A percentile compares a stretch with the other conserved stretches of the same genome.
Conservation (phyloP, 2,329 filamentous ascomycete genomes). For the Saccharata proteae region DNA sequence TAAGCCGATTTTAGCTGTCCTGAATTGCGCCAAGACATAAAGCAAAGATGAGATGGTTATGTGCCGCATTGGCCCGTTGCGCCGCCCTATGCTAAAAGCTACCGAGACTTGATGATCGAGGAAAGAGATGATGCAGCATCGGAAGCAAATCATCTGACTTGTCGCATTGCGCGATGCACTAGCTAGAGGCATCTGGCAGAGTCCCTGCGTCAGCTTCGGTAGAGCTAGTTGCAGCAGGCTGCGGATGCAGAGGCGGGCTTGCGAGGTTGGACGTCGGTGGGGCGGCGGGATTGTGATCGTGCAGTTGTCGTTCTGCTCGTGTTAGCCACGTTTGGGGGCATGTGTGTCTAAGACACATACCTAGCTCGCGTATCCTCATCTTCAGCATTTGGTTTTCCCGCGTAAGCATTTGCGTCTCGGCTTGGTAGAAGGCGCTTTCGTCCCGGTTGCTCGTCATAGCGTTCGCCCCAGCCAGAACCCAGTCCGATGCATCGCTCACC, state of each 20-base stretch:
- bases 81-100: too few relatives aligned
- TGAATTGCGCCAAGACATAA: too few relatives aligned
- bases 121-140: too few relatives aligned
- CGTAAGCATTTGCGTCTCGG: slow-evolving; percentile 65
- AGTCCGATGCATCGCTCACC: slow-evolving; percentile 50
- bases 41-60: too few relatives aligned
- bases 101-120: too few relatives aligned
- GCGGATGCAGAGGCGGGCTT: slow-evolving; percentile 11
- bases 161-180: too few relatives aligned
- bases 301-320: slow-evolving; percentile 22
- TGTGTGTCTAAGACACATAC: slow-evolving; percentile 30
- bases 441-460: slow-evolving; percentile 36
- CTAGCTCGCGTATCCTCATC: slow-evolving; percentile 59
- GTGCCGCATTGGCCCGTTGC: too few relatives aligned
- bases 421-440: slow-evolving; percentile 69
- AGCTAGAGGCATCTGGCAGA: too few relatives aligned
- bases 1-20: too few relatives aligned
- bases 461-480: slow-evolving; percentile 41
- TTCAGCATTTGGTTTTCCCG: slow-evolving; percentile 77
- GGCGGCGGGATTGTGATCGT: slow-evolving; percentile 19
- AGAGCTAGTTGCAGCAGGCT: too few relatives aligned
- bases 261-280: slow-evolving; percentile 17
- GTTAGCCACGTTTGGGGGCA: slow-evolving; percentile 3
- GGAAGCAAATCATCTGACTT: too few relatives aligned
- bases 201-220: too few relatives aligned